Conservation (phyloP, 768 basidiomycete genomes). For the Pleurotus ostreatus region DNA sequence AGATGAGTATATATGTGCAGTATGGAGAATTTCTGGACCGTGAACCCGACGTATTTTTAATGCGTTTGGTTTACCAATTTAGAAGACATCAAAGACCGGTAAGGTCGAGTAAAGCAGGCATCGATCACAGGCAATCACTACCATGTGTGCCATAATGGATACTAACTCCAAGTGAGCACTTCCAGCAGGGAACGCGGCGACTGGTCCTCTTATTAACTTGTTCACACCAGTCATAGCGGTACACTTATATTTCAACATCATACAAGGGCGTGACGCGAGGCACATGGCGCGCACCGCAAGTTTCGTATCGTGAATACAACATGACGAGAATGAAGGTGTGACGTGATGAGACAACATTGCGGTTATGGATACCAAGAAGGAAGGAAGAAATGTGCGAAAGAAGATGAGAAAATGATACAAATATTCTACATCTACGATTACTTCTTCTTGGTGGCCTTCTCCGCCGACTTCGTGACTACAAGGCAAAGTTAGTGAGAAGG, state of each 20-base stretch:
- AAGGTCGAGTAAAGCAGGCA: no score
- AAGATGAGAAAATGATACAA: conserved; percentile 55
- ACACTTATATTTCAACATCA: conserved; percentile 10
- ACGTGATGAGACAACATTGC: conserved; percentile 16
- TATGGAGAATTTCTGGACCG: background rate
- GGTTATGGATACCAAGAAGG: conserved; percentile 35
- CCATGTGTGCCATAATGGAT: no score
- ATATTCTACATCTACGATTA: conserved; percentile 76
- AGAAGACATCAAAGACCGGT: background rate
- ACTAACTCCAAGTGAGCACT: no score
- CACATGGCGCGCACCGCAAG: conserved; percentile 6
- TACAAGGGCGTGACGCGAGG: conserved; percentile 9
- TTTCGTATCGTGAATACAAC: conserved; percentile 41
- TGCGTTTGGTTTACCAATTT: no score
- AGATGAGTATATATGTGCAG: background rate
- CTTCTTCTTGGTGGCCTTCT: conserved; percentile 96
- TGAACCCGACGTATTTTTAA: no score
- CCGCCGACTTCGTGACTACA: conserved; percentile 88
- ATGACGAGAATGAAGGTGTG: conserved; percentile 30
- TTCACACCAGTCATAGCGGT: background rate
- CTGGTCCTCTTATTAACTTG: no score
- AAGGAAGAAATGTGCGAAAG: conserved; percentile 40
- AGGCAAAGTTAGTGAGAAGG: background rate
- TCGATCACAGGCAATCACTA: no score
- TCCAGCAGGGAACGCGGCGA: no score